These are phyloP conservation scores for Solanum etuberosum DNA, from an alignment of 257 asterid species.

Conservation along the genomic window DNA sequence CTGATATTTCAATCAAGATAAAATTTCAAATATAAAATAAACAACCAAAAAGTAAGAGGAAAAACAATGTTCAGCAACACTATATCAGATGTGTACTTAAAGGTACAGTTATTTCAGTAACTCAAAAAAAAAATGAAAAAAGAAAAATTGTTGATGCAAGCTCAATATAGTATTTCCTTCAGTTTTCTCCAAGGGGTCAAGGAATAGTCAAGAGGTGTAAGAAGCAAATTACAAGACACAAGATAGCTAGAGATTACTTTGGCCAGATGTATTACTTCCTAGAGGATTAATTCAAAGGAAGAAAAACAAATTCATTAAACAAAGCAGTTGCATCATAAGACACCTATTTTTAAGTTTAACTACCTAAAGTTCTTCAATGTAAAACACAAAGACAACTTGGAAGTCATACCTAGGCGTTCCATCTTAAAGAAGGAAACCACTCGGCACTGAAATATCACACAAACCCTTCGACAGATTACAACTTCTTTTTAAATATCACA, in stretches of 20 bases:
- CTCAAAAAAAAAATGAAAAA: background rate
- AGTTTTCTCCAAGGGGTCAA: background rate
- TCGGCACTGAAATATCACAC: background rate
- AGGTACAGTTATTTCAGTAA: background rate
- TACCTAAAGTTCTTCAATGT: background rate
- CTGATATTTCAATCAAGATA: constrained; percentile 17
- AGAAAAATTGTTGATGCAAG: background rate
- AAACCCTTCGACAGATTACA: background rate
- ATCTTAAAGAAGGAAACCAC: background rate
- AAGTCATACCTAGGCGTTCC: background rate
- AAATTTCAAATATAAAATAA: background rate
- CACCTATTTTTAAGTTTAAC: background rate
- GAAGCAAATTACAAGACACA: background rate
- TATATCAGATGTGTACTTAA: background rate
- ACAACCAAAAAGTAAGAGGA: background rate
- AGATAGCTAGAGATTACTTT: background rate
- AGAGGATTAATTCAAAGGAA: background rate
- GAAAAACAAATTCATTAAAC: background rate
- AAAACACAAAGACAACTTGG: background rate
- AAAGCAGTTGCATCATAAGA: background rate
- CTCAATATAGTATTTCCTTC: background rate
- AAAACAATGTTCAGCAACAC: background rate
- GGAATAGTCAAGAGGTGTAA: background rate
- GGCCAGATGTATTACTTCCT: background rate
- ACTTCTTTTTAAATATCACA: background rate